These are phyloP conservation scores for Nannizziopsis arthrosporioides DNA, from an alignment of 2,329 filamentous ascomycete species.

Conservation along the genomic window DNA sequence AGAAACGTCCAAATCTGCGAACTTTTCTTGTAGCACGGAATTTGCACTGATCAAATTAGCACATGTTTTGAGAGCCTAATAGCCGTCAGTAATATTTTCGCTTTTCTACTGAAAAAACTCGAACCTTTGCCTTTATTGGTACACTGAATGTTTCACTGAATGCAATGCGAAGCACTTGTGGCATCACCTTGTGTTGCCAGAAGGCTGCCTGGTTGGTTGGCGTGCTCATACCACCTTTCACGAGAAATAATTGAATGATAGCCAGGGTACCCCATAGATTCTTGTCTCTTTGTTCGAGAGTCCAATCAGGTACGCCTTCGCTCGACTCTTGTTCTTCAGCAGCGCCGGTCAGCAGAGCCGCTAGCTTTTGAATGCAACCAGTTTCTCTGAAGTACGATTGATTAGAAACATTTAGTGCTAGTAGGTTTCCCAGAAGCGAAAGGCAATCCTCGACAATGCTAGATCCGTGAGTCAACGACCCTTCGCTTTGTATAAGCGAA, in stretches of 20 bases:
- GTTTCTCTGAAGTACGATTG: conserved; percentile 90
- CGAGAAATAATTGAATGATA: conserved; percentile 75
- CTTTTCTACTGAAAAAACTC: conserved; percentile 13
- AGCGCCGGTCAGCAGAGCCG: conserved; percentile 54
- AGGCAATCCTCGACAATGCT: conserved; percentile 87
- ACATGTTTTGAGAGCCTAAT: conserved; percentile 65
- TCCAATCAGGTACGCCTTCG: conserved; percentile 59
- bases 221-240: conserved; percentile 67
- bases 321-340: conserved; percentile 44
- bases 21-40: conserved; percentile 66
- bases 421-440: conserved; percentile 76
- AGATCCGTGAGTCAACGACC: conserved; percentile 68
- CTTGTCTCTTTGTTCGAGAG: conserved; percentile 65
- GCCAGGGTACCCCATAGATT: conserved; percentile 85
- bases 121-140: conserved; percentile 69
- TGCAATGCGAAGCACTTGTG: conserved; percentile 67
- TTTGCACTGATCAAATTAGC: conserved; percentile 83
- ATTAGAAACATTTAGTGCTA: conserved; percentile 79
- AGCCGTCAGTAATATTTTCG: conserved; percentile 5
- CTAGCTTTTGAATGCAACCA: conserved; percentile 63
- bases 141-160: conserved; percentile 63
- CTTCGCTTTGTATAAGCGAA: conserved; percentile 67
- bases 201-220: conserved; percentile 75
- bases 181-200: conserved; percentile 68
- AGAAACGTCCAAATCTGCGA: conserved; percentile 70